A percentile compares a stretch with the other conserved stretches of the same genome.
These are phyloP conservation scores for Mitragyna speciosa DNA, from an alignment of 257 asterid genomes.

Conservation along the genomic window DNA sequence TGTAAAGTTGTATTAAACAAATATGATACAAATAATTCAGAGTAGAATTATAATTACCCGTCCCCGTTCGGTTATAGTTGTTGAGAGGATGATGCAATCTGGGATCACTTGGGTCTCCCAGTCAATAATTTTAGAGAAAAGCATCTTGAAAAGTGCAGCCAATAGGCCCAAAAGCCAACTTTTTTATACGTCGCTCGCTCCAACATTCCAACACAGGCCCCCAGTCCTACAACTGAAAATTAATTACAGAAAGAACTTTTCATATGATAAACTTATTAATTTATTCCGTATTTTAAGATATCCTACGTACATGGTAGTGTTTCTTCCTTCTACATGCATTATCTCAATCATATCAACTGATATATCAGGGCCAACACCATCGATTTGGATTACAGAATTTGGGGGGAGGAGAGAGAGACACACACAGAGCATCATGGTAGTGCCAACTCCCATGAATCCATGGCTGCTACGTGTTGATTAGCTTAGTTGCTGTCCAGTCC, in stretches of 20 bases:
- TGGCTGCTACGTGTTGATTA: neutral
- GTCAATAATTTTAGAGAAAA: slow-evolving; percentile 8
- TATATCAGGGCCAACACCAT: neutral
- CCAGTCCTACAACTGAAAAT: neutral
- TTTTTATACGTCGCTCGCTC: neutral
- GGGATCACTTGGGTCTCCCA: neutral
- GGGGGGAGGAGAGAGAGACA: neutral
- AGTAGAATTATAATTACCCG: too few relatives aligned
- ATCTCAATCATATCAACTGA: neutral
- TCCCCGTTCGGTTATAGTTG: neutral
- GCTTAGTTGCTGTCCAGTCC: neutral
- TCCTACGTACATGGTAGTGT: too few relatives aligned
- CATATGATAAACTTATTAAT: neutral
- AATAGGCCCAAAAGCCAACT: slow-evolving; percentile 4
- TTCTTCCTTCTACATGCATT: neutral
- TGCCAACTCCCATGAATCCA: too few relatives aligned
- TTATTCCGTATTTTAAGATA: too few relatives aligned
- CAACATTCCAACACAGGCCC: neutral
- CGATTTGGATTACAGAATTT: neutral
- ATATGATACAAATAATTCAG: too few relatives aligned
- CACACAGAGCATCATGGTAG: too few relatives aligned
- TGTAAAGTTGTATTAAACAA: too few relatives aligned
- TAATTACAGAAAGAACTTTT: too few relatives aligned
- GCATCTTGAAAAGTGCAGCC: neutral
- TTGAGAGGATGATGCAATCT: neutral